Conservation (phyloP, 139 green algal genomes). For the Chlorella sorokiniana region DNA sequence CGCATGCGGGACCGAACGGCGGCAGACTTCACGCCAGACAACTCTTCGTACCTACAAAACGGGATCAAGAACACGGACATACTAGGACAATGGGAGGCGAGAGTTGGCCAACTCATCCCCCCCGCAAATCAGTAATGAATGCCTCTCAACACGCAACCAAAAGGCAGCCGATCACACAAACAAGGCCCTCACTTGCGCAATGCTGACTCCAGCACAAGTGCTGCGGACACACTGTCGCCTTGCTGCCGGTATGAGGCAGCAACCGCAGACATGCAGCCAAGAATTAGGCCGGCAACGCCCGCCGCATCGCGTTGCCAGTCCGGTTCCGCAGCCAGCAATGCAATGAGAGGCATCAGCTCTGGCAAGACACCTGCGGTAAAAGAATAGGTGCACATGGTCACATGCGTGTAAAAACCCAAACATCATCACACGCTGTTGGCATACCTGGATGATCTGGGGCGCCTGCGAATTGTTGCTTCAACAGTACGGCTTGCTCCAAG, state of each 20-base stretch:
- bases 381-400: background rate
- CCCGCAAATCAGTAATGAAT: too few species aligned
- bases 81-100: background rate
- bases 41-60: slow-evolving; percentile 25
- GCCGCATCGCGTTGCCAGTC: slow-evolving; percentile 51
- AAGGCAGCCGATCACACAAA: background rate
- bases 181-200: slow-evolving; percentile 33
- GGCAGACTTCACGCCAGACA: background rate
- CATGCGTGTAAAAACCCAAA: background rate
- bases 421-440: background rate
- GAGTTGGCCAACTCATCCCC: background rate
- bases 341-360: slow-evolving; percentile 48
- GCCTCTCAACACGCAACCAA: too few species aligned
- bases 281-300: slow-evolving; percentile 30
- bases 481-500: slow-evolving; percentile 52
- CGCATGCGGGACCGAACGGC: slow-evolving; percentile 13
- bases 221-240: slow-evolving; percentile 41
- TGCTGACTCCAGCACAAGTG: slow-evolving; percentile 45
- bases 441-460: slow-evolving; percentile 45
- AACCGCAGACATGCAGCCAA: slow-evolving; percentile 36
- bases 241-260: slow-evolving; percentile 30
- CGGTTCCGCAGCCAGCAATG: slow-evolving; percentile 20
- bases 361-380: slow-evolving; percentile 40
- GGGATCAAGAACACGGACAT: background rate
- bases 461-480: slow-evolving; percentile 57